Conservation (phyloP, 352 stramenopile species). For the Aphanomyces stellatus region DNA sequence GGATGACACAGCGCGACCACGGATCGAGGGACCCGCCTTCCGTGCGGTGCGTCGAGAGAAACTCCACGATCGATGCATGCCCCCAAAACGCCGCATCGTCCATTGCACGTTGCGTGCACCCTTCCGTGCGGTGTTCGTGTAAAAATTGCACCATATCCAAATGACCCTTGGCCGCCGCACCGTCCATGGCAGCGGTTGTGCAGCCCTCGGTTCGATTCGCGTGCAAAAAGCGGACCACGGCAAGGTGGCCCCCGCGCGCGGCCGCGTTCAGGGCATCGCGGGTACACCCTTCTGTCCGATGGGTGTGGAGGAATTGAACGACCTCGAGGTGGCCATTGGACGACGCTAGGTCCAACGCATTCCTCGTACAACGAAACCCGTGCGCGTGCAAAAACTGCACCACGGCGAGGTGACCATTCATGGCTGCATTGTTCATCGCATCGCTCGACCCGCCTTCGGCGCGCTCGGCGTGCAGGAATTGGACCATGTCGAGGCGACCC, state of each 20-base stretch:
- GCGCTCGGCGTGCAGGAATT: neutral
- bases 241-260: neutral
- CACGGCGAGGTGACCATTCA: neutral
- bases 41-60: neutral
- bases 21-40: conserved; percentile 1
- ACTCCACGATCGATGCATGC: conserved; percentile 1
- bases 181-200: conserved; percentile 4
- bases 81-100: conserved; percentile 1
- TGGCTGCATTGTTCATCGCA: neutral
- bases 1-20: neutral
- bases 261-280: neutral
- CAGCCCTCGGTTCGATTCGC: neutral
- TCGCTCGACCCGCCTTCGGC: neutral
- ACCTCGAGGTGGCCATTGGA: neutral
- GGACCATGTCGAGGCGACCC: neutral
- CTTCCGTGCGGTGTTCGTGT: neutral
- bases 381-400: neutral
- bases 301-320: neutral
- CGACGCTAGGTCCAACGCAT: neutral
- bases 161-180: conserved; percentile 6
- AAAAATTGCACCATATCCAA: conserved; percentile 13
- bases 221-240: neutral
- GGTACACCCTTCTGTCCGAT: neutral
- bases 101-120: neutral
- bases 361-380: neutral